Evolutionary conservation across 371 early-diverging fungal genomes (phyloP).

Genomic region (Circinella umbellata): DNA sequence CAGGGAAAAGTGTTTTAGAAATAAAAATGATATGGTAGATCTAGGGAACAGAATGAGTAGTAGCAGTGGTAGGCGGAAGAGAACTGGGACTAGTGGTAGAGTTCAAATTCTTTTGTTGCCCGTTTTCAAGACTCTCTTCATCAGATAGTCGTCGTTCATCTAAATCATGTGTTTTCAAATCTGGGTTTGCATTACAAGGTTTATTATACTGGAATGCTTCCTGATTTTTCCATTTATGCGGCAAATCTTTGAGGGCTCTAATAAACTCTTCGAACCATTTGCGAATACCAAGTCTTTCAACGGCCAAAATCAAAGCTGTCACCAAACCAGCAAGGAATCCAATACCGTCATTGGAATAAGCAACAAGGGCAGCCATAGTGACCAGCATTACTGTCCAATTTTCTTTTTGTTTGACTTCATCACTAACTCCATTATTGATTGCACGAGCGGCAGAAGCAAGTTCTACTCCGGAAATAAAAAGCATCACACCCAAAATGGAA

Average conservation of each 20-base stretch:
- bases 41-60: too few relatives aligned
- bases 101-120: too few relatives aligned
- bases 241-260: constrained; percentile 17
- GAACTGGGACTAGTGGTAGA: too few relatives aligned
- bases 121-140: too few relatives aligned
- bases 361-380: constrained; percentile 72
- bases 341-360: constrained; percentile 83
- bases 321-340: constrained; percentile 77
- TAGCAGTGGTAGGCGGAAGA: too few relatives aligned
- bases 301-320: constrained; percentile 47
- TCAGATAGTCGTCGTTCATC: too few relatives aligned
- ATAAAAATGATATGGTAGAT: too few relatives aligned
- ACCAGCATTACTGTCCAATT: constrained; percentile 72
- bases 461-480: constrained; percentile 83
- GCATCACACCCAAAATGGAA: constrained; percentile 84
- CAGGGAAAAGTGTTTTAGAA: too few relatives aligned
- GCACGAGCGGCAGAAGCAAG: constrained; percentile 71
- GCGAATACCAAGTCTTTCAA: constrained; percentile 44
- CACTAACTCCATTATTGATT: constrained; percentile 48
- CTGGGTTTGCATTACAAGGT: too few relatives aligned
- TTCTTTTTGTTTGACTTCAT: constrained; percentile 50
- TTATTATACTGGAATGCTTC: constrained; percentile 1
- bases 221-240: constrained; percentile 30
- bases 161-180: too few relatives aligned
- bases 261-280: constrained; percentile 22